Base-by-base conservation (phyloP, 768 basidiomycete species). In the Lactarius deliciosus region DNA sequence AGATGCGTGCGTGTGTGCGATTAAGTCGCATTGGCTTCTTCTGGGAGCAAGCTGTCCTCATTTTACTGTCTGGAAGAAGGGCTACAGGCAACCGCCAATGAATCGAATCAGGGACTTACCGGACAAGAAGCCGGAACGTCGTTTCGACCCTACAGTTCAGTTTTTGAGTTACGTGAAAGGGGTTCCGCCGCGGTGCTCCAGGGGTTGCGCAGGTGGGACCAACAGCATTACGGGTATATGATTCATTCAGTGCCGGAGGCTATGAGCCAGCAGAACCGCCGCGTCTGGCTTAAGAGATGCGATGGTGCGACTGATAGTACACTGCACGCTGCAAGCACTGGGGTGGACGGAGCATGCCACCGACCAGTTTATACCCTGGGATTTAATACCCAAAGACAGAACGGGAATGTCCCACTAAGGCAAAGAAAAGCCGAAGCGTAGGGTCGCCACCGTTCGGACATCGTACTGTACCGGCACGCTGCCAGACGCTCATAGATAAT, bases 21-120 rank as follows among this genome's bases (percentile, higher is more conserved):
- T 18, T 56, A 56, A 56, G 55, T 15, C 28, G 20, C 16, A 56
- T 4, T 56, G 20, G 30, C 30, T 56, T 32, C 16, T 56, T 56
- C 22, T 50, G 11, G 55, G 50, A 41, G 40, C 20, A 54, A 54
- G 22, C 2, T 28, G 50, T 28, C 55, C 41, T 57, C 62, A 2
- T 16, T 34, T 22, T 22, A 2, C 61, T 54, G 47, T 36, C 11
- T 40, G 61, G 20, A 61, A 22, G 47, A 30, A 15, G n/a, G 45
- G 56, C 20, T 28, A 58, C 36, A 32, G 34, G 59, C 16, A 58
- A 15, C 30, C 10, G 36, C 10, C 64, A 60, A 65, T 65, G 25
- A 56, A 65, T 65, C 60, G 53, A 57, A 61, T 60, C 54, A 47
- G 45, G 64, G 56, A 45, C 54, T 25, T 65, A 10, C 34, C 6